Evolutionary conservation across 2,329 filamentous ascomycete species (phyloP).

Genomic region (Alternaria metachromatica): DNA sequence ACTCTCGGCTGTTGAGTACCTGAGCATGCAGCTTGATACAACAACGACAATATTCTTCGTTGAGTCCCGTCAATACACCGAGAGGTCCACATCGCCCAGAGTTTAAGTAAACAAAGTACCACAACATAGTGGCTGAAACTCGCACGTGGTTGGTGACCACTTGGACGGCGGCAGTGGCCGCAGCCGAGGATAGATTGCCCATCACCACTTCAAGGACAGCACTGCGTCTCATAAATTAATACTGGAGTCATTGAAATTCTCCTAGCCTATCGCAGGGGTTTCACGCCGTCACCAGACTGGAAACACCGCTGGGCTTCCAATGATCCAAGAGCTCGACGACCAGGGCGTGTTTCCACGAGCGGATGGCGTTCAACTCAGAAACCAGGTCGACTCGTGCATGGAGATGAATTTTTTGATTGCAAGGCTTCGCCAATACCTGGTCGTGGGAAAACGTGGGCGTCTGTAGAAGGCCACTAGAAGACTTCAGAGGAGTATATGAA

Average conservation of each 20-base stretch:
- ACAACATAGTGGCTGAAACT: slow-evolving; percentile 2
- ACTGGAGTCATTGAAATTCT: not conserved
- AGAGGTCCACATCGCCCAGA: slow-evolving; percentile 1
- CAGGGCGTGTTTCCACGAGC: not conserved
- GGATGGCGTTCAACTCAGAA: slow-evolving; percentile 3
- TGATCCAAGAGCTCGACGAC: slow-evolving; percentile 5
- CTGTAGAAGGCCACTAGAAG: slow-evolving; percentile 1
- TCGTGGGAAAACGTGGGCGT: slow-evolving; percentile 2
- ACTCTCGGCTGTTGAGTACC: not conserved
- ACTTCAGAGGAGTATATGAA: slow-evolving; percentile 9
- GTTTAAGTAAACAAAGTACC: not conserved
- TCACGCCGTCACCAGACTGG: slow-evolving; percentile 12
- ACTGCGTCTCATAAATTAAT: slow-evolving; percentile 12
- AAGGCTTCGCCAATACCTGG: not conserved
- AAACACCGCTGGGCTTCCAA: not conserved
- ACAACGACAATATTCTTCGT: not conserved
- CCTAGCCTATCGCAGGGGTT: slow-evolving; percentile 10
- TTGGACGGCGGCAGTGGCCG: not conserved
- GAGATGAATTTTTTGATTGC: slow-evolving; percentile 16
- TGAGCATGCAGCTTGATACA: not conserved
- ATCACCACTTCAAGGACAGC: slow-evolving; percentile 4
- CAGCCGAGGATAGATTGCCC: slow-evolving; percentile 14
- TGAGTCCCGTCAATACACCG: not conserved
- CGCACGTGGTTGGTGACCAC: slow-evolving; percentile 5
- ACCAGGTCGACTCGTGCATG: slow-evolving; percentile 8